These are phyloP conservation scores for Pseudevernia furfuracea DNA, from an alignment of 495 filamentous ascomycete genomes.

Conservation along the genomic window DNA sequence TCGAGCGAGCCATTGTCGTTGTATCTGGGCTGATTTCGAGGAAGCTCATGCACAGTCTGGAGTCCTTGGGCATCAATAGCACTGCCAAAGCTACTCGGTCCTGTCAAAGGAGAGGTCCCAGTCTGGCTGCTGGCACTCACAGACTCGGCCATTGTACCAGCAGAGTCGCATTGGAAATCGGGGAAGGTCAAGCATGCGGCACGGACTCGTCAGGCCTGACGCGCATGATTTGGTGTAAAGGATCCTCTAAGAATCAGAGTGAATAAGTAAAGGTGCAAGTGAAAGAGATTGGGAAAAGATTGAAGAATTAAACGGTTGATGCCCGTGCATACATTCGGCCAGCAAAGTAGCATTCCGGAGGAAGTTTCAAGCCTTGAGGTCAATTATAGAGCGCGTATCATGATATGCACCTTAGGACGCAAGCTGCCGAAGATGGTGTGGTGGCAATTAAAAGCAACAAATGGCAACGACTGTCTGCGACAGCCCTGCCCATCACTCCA, in stretches of 20 bases:
- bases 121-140: conserved; percentile 15
- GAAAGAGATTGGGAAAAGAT: conserved; percentile 2
- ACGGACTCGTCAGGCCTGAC: conserved; percentile 6
- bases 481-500: not conserved
- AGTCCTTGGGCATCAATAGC: conserved; percentile 17
- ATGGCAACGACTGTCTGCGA: not conserved
- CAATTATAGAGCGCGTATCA: conserved; percentile 23
- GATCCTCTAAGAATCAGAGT: not conserved
- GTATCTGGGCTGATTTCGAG: conserved; percentile 11
- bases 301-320: conserved; percentile 7
- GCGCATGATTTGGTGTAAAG: conserved; percentile 3
- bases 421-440: conserved; percentile 11
- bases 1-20: conserved; percentile 11
- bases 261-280: not conserved
- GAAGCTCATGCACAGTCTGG: conserved; percentile 21
- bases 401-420: conserved; percentile 18
- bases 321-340: conserved; percentile 11
- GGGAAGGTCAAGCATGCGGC: conserved; percentile 3
- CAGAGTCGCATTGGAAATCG: conserved; percentile 2
- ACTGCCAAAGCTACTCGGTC: conserved; percentile 19
- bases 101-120: conserved; percentile 20
- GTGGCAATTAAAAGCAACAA: conserved; percentile 8
- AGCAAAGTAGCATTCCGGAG: conserved; percentile 16
- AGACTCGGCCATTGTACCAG: conserved; percentile 11
- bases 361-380: conserved; percentile 12